Percentiles rank a stretch among this genome's conserved stretches.
Conservation (phyloP, 106 monocot genomes). For the Narthecium ossifragum region DNA sequence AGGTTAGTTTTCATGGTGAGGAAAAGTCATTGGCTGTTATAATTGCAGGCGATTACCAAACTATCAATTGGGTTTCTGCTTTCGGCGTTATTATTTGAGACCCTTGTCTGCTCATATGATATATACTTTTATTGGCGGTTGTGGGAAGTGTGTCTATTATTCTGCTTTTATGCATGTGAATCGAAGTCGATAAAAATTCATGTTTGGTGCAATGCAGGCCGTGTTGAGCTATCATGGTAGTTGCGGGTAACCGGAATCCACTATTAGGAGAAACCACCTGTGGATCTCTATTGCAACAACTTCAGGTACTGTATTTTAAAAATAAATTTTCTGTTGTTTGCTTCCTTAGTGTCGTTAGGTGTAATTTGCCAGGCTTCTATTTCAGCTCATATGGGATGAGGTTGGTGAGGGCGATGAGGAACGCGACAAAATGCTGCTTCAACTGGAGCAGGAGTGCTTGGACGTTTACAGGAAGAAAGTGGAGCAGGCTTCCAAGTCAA, state of each 20-base stretch:
- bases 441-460: conserved; percentile 92
- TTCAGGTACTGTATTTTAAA: conserved; percentile 34
- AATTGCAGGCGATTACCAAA: too few species aligned
- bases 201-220: conserved; percentile 1
- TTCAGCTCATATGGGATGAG: conserved; percentile 91
- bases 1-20: too few species aligned
- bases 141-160: too few species aligned
- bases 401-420: conserved; percentile 92
- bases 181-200: not conserved
- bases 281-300: conserved; percentile 47
- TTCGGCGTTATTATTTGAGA: not conserved
- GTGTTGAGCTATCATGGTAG: conserved; percentile 22
- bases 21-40: too few species aligned
- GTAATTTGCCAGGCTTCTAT: not conserved
- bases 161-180: too few species aligned
- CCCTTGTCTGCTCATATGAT: not conserved
- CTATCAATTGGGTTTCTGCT: not conserved
- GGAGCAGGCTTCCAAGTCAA: conserved; percentile 78
- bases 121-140: too few species aligned
- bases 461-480: conserved; percentile 96
- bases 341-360: not conserved
- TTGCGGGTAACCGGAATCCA: conserved; percentile 24
- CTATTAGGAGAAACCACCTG: conserved; percentile 34
- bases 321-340: not conserved
- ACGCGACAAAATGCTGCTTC: conserved; percentile 83